Conservation (phyloP, 208 protist species). For the Hexamita inflata region DNA sequence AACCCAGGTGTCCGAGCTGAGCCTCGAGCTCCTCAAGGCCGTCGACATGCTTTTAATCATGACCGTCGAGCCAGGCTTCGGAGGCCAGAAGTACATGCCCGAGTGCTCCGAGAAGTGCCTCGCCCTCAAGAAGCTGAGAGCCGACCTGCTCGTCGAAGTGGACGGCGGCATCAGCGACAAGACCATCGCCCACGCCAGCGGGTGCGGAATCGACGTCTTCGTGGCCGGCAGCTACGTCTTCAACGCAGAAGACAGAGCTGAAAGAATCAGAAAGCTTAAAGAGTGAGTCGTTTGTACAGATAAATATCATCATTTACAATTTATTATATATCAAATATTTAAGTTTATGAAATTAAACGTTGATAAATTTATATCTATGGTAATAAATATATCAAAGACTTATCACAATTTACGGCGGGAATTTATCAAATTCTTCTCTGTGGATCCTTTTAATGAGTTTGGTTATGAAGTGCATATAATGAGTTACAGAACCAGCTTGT, state of each 20-base stretch:
- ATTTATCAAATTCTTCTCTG: too few species aligned
- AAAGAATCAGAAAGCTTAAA: not conserved
- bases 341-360: too few species aligned
- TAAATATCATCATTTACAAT: too few species aligned
- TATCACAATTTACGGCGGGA: too few species aligned
- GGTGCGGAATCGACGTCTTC: conserved; percentile 89
- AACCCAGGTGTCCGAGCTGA: conserved; percentile 45
- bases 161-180: conserved; percentile 80
- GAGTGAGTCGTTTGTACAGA: too few species aligned
- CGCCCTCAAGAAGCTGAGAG: conserved; percentile 59
- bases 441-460: too few species aligned
- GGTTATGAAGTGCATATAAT: too few species aligned
- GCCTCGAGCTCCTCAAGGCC: conserved; percentile 35
- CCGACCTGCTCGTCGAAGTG: conserved; percentile 83
- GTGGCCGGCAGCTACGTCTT: conserved; percentile 90
- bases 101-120: conserved; percentile 85
- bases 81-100: conserved; percentile 89
- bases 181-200: conserved; percentile 70
- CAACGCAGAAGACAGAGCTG: conserved; percentile 40
- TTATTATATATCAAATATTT: too few species aligned
- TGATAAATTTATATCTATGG: too few species aligned
- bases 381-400: too few species aligned
- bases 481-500: too few species aligned
- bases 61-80: conserved; percentile 96
- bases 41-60: conserved; percentile 72